Evolutionary conservation across 2,329 filamentous ascomycete species (phyloP), one percentile per base, ranked within the genome.

Genomic region (Colletotrichum destructivum): DNA sequence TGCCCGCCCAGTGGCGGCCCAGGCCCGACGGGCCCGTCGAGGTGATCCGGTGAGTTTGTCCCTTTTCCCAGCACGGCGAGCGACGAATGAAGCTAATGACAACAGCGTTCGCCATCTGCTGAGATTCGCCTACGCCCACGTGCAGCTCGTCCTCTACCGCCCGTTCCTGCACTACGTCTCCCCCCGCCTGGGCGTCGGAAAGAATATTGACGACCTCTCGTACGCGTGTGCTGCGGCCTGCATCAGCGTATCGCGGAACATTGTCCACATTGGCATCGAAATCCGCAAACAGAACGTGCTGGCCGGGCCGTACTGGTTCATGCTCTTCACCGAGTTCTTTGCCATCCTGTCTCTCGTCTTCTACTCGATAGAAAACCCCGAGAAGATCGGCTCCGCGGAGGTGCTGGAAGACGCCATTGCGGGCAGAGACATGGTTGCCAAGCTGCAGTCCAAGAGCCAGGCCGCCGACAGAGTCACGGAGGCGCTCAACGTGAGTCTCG

Each of bases 231-330:
- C 89, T 2, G 86, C 88, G 1, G 88, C 88, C 0, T 88, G 88
- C 2, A 87, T 91, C 64, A 91, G 87, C 71, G 86, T 95, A 15
- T 89, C 88, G 12, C 85, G 87, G 4, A 93, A 96, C 77, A 94
- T 96, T 72, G 89, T 96, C 44, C 93, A 95, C 77, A 94, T 96
- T 70, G 92, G 92, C 5, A 88, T 90, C 26, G 92, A 95, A 77
- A 95, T 95, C 84, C 91, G 92, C 75, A 92, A 91, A 78, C 89
- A 92, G 76, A 89, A 91, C 4, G 85, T 94, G 8, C 84, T 96
- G n/a, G 92, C 92, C 73, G 94, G 94, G 0, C 92, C 93, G 0
- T 95, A 94, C 80, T 96, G 94, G 94, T 96, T 96, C 78, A 93
- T 93, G 75, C 90, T 96, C 78, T 96, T 94, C 78, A 94, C 93